Evolutionary conservation across 2,329 filamentous ascomycete species (phyloP).

Genomic region (Capronia epimyces): DNA sequence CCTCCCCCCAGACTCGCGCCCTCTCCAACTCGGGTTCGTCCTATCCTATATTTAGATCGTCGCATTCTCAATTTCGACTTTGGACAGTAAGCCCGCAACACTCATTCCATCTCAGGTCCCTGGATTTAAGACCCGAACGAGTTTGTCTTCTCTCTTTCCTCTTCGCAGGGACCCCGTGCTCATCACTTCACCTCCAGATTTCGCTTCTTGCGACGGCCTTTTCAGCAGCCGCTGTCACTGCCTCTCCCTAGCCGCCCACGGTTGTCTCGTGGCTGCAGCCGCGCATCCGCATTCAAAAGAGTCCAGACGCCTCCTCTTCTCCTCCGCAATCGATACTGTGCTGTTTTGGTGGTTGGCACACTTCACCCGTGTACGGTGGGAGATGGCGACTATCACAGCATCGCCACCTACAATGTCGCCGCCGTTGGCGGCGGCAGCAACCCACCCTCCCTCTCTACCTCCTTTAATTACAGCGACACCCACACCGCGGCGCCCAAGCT

Average conservation of each 20-base stretch:
- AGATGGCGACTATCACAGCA: constrained; percentile 36
- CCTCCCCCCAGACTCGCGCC: neutral
- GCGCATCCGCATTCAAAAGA: constrained; percentile 12
- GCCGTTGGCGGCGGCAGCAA: constrained; percentile 27
- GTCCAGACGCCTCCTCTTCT: neutral
- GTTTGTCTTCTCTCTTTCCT: neutral
- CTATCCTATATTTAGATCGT: constrained; percentile 23
- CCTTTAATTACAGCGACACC: constrained; percentile 47
- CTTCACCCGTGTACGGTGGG: constrained; percentile 7
- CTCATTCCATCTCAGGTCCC: neutral
- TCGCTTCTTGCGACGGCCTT: constrained; percentile 2
- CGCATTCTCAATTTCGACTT: constrained; percentile 14
- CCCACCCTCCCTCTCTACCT: constrained; percentile 41
- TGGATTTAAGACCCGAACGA: neutral
- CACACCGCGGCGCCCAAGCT: constrained; percentile 52
- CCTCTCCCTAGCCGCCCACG: neutral
- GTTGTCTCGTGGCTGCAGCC: constrained; percentile 11
- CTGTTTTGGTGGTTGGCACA: constrained; percentile 5
- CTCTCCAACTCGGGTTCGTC: constrained; percentile 6
- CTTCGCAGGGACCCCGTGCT: neutral
- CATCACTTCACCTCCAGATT: neutral
- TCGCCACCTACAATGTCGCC: constrained; percentile 34
- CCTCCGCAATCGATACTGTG: neutral
- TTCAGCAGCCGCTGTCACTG: neutral
- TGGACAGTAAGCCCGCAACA: constrained; percentile 5